Evolutionary conservation across 495 filamentous ascomycete species (phyloP), one percentile per base, ranked within the genome.

Genomic region (Tuber borchii): DNA sequence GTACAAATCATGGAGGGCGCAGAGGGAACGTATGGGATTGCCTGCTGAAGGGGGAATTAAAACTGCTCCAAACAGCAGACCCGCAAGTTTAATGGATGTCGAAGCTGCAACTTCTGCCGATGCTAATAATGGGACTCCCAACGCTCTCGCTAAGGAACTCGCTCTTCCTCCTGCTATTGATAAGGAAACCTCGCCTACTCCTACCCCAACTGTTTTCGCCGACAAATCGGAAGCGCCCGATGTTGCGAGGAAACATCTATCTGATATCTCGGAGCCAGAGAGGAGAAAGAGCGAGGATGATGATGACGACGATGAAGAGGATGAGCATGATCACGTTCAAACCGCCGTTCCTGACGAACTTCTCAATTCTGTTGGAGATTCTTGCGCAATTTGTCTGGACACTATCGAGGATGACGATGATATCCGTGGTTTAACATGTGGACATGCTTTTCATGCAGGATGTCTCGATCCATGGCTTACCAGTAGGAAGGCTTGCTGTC

Each of bases 401-500:
- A 90, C 88, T 0, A 88, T 99, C 45, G 95, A 99, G 81, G 93
- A 98, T 71, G 91, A 97, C 81, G 95, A 98, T 83, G 94, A 97
- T 84, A 91, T 99, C 56, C 92, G 95, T 74, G 95, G 95, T 40
- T 85, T 99, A 61, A 93, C 93, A 19, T 98, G 95, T 81, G 94
- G 94, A 45, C 96, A 98, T 83, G 94, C 95, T 76, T 99, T 98
- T 87, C 95, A 99, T 84, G 92, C 93, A 70, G 89, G 88, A 37
- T 99, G 95, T 84, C 88, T 99, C 31, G 95, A 99, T 81, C 95
- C 96, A 17, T 99, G 95, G 95, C 86, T 99, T 73, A 99, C 95
- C 1, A 93, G 90, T 80, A 88, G 95, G 77, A 90, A 94, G 76
- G 96, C 95, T 19, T 97, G 95, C 84, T 99, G 96, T 84, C 96